A percentile compares a stretch with the other conserved stretches of the same genome.
Conservation (phyloP, 2,329 filamentous ascomycete genomes). For the Beauveria medogensis region DNA sequence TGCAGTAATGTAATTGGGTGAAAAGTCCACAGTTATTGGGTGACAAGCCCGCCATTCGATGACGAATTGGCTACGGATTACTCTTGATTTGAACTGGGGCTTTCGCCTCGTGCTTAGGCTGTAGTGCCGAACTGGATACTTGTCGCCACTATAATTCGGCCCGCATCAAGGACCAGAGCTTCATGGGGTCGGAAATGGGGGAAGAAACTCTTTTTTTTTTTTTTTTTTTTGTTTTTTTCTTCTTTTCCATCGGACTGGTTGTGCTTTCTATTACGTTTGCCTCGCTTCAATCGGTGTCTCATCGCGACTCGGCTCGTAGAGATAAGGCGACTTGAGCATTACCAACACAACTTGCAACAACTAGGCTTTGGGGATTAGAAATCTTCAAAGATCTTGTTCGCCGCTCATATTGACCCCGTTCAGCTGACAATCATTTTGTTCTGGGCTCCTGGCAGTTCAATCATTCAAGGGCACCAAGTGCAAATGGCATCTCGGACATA, state of each 20-base stretch:
- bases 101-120: not conserved
- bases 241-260: not conserved
- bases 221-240: not conserved
- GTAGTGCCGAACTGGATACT: slow-evolving; percentile 1
- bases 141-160: slow-evolving; percentile 3
- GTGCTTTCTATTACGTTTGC: not conserved
- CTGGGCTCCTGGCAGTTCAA: not conserved
- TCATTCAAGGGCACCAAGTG: not conserved
- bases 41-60: not conserved
- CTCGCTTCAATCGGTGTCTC: not conserved
- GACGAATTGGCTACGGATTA: not conserved
- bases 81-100: not conserved
- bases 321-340: no score
- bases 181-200: not conserved
- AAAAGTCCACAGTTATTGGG: not conserved
- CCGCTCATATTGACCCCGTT: not conserved
- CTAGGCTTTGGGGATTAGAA: not conserved
- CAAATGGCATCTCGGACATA: not conserved
- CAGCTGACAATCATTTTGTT: not conserved
- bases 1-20: not conserved
- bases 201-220: not conserved
- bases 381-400: not conserved
- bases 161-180: not conserved
- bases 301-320: not conserved
- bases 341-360: no score